Percentiles rank a stretch among this genome's conserved stretches.
These are phyloP conservation scores for Cryptosporidium muris DNA, from an alignment of 169 alveolate genomes.

Conservation along the genomic window DNA sequence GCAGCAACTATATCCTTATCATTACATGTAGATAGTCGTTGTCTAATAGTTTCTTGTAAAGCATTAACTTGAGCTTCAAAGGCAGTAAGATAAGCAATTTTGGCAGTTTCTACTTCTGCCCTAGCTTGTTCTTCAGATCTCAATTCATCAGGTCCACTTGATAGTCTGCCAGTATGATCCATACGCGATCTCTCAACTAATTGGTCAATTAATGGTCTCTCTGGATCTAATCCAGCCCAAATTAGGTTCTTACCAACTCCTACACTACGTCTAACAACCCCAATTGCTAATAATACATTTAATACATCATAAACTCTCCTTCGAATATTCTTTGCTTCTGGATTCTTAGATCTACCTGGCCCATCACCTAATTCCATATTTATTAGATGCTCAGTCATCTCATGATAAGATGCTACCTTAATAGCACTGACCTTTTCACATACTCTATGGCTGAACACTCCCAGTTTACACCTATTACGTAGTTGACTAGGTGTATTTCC, in stretches of 20 bases:
- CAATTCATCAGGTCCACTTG: slow-evolving; percentile 70
- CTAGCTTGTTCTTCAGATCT: slow-evolving; percentile 71
- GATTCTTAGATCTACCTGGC: slow-evolving; percentile 69
- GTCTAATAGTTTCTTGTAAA: slow-evolving; percentile 65
- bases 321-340: slow-evolving; percentile 83
- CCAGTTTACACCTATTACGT: slow-evolving; percentile 65
- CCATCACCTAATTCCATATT: slow-evolving; percentile 70
- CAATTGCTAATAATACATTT: slow-evolving; percentile 80
- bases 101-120: slow-evolving; percentile 70
- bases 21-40: slow-evolving; percentile 53
- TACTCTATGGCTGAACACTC: slow-evolving; percentile 68
- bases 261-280: slow-evolving; percentile 73
- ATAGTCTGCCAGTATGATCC: slow-evolving; percentile 71
- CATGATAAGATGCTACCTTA: slow-evolving; percentile 69
- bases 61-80: slow-evolving; percentile 71
- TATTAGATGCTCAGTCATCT: slow-evolving; percentile 65
- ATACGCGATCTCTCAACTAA: slow-evolving; percentile 68
- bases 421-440: slow-evolving; percentile 69
- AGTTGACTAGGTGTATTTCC: slow-evolving; percentile 68
- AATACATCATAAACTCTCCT: slow-evolving; percentile 86
- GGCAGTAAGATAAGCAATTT: slow-evolving; percentile 68
- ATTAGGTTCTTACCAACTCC: slow-evolving; percentile 71
- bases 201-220: slow-evolving; percentile 67
- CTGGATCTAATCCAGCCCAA: slow-evolving; percentile 68
- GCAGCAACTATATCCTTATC: slow-evolving; percentile 49